Evolutionary conservation across 2,329 filamentous ascomycete genomes (phyloP), one percentile per base, ranked within the genome.

Genomic region (Curvularia sp.): DNA sequence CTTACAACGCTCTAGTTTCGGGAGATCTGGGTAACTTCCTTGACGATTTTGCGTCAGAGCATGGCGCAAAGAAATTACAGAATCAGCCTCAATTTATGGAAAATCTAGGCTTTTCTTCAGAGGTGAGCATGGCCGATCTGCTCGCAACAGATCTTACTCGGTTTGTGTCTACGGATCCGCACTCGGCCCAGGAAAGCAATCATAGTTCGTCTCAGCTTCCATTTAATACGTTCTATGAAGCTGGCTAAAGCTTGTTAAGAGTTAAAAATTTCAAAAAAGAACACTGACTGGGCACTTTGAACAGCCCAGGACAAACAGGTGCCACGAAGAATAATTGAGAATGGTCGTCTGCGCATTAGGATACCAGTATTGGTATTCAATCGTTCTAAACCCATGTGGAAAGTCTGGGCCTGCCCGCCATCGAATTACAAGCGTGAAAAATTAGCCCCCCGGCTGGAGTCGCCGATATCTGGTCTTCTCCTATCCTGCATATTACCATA

Each of bases 51-150:
- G 83, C 83, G 5, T 83, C 83, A 10, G 73, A 86, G 25, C 84
- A 86, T 66, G 82, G 82, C 2, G 80, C 80, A 18, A 82, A 85
- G 55, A 77, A 79, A 36, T 75, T 84, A 42, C 83, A 84, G 28
- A 79, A 82, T 12, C 85, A 88, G 59, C 80, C 84, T 1, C 84
- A 87, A 60, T 89, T 89, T 67, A 87, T 89, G 86, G 81, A 85
- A 45, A 89, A 89, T 65, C 77, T 89, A 15, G 87, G 87, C 0
- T 87, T 88, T 67, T 85, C 83, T 1, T 86, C 86, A 0, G 86
- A 86, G 38, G 82, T 84, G 21, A 85, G 87, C 59, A 77, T 88
- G 45, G 80, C 81, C 0, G 84, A 86, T 56, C 80, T 85, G 2
- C 51, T 67, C n/a, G 63, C 63, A 12, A 56, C 63, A 19, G 60